Base-by-base conservation (phyloP, 2,329 filamentous ascomycete species). In the Fusarium decemcellulare region DNA sequence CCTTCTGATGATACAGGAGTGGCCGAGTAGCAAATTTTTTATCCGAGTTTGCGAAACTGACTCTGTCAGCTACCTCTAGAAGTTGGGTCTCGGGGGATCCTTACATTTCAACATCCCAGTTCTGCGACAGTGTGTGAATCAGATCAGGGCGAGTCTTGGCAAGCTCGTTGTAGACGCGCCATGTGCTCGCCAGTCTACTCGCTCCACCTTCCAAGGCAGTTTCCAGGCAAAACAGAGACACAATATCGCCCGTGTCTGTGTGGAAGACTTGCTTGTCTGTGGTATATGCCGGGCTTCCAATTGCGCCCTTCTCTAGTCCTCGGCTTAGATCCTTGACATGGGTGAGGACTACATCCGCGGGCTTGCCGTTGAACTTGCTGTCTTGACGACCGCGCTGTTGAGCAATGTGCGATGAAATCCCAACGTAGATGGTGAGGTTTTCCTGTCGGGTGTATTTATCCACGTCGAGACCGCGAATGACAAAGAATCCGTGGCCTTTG, bases 231-330 rank as follows among this genome's bases (percentile, higher is more conserved):
- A 88, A 85, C 3, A 91, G 77, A 2, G 86, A 85, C 1, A 91
- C 81, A 1, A 91, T 81, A 65, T 91, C 88, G 2, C 88, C 84
- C 0, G 76, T 75, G 70, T 91, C 89, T 0, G 87, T 91, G 71
- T 91, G 90, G 60, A 90, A 90, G 6, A 86, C 84, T 75, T 88
- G 88, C 69, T 87, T 88, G 51, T 90, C 87, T 0, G 85, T 81
- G 0, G 87, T 89, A 73, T 88, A 89, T 1, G 87, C 86, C 0
- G 88, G 87, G 2, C 63, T 68, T 3, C 87, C 87, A 32, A 90
- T 89, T 2, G 78, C 78, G 10, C 76, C 64, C 8, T 69, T 59
- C 84, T 70, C 53, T 7, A 53, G 54, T 34, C 5, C 75, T 47
- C 61, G 85, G 82, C 3, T 82, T 8, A 92, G 80, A 67, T 92